A percentile compares a stretch with the other conserved stretches of the same genome.
phyloP scores from a whole-genome alignment of 768 basidiomycete genomes.

The Lentinula lateritia region DNA sequence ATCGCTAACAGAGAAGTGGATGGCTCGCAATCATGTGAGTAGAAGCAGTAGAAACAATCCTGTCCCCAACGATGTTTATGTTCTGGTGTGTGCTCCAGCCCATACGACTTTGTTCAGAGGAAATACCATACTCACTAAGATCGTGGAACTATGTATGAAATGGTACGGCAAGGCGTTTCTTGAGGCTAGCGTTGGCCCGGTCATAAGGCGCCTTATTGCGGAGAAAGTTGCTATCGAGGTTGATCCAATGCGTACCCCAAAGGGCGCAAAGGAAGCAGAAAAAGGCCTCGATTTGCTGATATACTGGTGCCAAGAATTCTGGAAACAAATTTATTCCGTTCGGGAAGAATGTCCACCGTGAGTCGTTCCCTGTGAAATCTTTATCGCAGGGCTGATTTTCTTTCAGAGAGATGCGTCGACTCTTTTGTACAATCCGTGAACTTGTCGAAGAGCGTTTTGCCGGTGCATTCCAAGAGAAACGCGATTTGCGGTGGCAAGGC shows the following conservation, averaged over 20 bases:
- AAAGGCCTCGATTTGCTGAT: conserved; percentile 57
- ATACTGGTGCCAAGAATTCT: conserved; percentile 75
- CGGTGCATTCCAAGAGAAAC: conserved; percentile 33
- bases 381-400: not conserved
- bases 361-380: conserved; percentile 19
- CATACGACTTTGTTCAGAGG: conserved; percentile 73
- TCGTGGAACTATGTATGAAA: conserved; percentile 76
- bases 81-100: conserved; percentile 33
- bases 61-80: not conserved
- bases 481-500: conserved; percentile 69
- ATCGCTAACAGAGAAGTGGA: conserved; percentile 70
- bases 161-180: conserved; percentile 78
- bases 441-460: conserved; percentile 67
- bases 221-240: conserved; percentile 81
- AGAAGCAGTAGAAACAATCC: not conserved
- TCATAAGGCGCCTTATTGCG: conserved; percentile 62
- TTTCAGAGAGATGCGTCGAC: conserved; percentile 61
- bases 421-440: conserved; percentile 66
- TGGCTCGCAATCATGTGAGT: conserved; percentile 58
- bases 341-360: conserved; percentile 72
- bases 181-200: conserved; percentile 69
- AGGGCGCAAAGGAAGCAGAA: conserved; percentile 55
- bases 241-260: conserved; percentile 66
- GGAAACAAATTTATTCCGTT: conserved; percentile 75
- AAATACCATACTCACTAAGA: conserved; percentile 64